Evolutionary conservation across 225 moss, liverwort and hornwort genomes (phyloP).

Genomic region (Polytrichum formosum): DNA sequence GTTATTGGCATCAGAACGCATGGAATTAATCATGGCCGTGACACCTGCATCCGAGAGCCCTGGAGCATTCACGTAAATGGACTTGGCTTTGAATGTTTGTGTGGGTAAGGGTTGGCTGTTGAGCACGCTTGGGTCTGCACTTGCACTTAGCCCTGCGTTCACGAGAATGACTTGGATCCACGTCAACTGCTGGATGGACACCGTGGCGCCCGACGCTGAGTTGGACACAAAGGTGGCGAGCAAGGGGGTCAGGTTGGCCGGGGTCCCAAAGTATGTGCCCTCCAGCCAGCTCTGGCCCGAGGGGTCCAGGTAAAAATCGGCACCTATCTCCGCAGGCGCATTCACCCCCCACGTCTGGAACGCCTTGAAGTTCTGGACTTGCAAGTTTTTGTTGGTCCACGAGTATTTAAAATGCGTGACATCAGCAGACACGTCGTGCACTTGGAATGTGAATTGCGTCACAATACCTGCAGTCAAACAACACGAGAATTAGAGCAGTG

Average conservation of each 20-base stretch:
- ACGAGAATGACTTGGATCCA: slow-evolving; percentile 42
- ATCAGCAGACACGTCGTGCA: slow-evolving; percentile 38
- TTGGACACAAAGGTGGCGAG: slow-evolving; percentile 25
- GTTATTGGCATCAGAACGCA: slow-evolving; percentile 20
- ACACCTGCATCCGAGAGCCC: slow-evolving; percentile 52
- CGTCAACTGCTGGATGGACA: slow-evolving; percentile 18
- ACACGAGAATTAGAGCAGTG: background rate
- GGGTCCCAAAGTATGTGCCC: slow-evolving; percentile 34
- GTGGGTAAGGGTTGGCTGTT: slow-evolving; percentile 13
- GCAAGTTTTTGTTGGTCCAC: slow-evolving; percentile 14
- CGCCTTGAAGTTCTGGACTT: slow-evolving; percentile 40
- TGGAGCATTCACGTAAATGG: slow-evolving; percentile 25
- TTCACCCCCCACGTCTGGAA: slow-evolving; percentile 46
- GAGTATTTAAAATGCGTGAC: slow-evolving; percentile 49
- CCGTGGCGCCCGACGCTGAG: slow-evolving; percentile 7
- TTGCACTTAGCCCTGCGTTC: slow-evolving; percentile 26
- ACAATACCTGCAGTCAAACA: slow-evolving; percentile 35
- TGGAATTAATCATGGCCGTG: slow-evolving; percentile 20
- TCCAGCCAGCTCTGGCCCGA: slow-evolving; percentile 39
- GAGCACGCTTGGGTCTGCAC: slow-evolving; percentile 19
- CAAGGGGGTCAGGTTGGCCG: slow-evolving; percentile 11
- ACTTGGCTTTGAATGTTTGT: slow-evolving; percentile 49
- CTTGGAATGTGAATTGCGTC: slow-evolving; percentile 49
- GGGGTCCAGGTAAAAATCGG: slow-evolving; percentile 54
- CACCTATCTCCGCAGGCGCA: slow-evolving; percentile 29